These are phyloP conservation scores for Russula sp. DNA, from an alignment of 768 basidiomycete genomes.

Conservation along the genomic window DNA sequence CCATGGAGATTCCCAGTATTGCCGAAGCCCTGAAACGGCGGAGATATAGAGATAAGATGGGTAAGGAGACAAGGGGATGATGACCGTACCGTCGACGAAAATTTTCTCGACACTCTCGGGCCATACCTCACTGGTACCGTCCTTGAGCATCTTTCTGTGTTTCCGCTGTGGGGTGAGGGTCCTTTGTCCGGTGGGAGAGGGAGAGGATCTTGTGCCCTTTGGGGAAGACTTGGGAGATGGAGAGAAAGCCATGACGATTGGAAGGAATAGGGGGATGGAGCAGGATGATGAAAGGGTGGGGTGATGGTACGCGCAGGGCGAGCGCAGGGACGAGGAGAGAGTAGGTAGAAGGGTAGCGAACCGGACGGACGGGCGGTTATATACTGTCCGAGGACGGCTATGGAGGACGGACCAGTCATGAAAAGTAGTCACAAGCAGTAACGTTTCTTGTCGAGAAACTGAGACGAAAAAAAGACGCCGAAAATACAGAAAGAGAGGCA, in stretches of 20 bases:
- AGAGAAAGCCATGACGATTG: constrained; percentile 21
- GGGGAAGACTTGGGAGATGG: constrained; percentile 27
- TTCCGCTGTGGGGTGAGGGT: constrained; percentile 70
- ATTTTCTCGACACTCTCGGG: constrained; percentile 69
- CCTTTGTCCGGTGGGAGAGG: constrained; percentile 25
- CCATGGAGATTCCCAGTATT: constrained; percentile 78
- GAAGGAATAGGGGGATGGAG: constrained; percentile 14
- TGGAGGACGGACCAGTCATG: constrained; percentile 22
- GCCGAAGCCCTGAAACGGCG: constrained; percentile 47
- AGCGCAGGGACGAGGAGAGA: background rate
- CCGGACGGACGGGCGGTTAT: constrained; percentile 19
- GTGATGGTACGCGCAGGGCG: background rate
- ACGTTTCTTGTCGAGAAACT: constrained; percentile 18
- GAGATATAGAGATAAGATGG: constrained; percentile 5
- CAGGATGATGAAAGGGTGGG: background rate
- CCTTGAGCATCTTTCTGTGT: constrained; percentile 79
- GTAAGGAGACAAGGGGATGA: background rate
- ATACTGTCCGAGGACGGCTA: constrained; percentile 19
- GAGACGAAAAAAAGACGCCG: constrained; percentile 23
- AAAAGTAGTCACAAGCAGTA: constrained; percentile 20
- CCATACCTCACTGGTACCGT: constrained; percentile 75
- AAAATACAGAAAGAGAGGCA: constrained; percentile 26
- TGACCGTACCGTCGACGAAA: constrained; percentile 59
- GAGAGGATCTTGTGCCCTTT: constrained; percentile 3
- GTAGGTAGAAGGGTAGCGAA: constrained; percentile 11